phyloP scores from a whole-genome alignment of 1,139 yeast species.

The Saccharomycopsis hybrid region DNA sequence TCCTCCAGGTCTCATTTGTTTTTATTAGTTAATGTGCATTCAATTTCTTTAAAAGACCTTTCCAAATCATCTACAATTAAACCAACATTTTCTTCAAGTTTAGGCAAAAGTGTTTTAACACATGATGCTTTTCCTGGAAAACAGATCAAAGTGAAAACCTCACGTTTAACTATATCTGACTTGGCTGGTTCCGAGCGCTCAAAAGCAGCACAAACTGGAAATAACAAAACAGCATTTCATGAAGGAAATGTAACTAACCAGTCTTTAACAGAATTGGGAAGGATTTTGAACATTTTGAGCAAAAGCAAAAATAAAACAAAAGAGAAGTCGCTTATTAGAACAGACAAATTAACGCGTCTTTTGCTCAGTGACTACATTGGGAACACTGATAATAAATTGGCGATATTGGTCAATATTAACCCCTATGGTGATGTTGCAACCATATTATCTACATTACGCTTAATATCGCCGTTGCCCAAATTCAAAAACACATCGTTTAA shows the following conservation, averaged over 20 bases:
- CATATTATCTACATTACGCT: slow-evolving; percentile 10
- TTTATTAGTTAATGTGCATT: slow-evolving; percentile 30
- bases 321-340: slow-evolving; percentile 36
- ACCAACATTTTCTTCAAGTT: slow-evolving; percentile 7
- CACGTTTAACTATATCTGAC: slow-evolving; percentile 41
- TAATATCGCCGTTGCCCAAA: slow-evolving; percentile 14
- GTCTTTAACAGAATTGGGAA: slow-evolving; percentile 42
- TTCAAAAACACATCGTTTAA: slow-evolving; percentile 4
- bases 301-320: slow-evolving; percentile 28
- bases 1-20: slow-evolving; percentile 38
- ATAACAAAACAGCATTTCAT: slow-evolving; percentile 34
- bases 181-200: slow-evolving; percentile 46
- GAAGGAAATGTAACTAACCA: slow-evolving; percentile 43
- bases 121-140: slow-evolving; percentile 13
- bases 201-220: slow-evolving; percentile 34
- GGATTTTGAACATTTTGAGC: slow-evolving; percentile 36
- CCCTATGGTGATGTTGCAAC: slow-evolving; percentile 15
- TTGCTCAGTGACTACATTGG: slow-evolving; percentile 40
- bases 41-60: slow-evolving; percentile 6
- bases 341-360: slow-evolving; percentile 42
- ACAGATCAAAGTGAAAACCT: slow-evolving; percentile 20
- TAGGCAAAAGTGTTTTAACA: slow-evolving; percentile 6
- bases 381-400: slow-evolving; percentile 23
- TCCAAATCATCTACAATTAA: neutral
- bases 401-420: slow-evolving; percentile 12